These are phyloP conservation scores for Aspergillus thermomutatus DNA, from an alignment of 2,329 filamentous ascomycete species.

Conservation along the genomic window DNA sequence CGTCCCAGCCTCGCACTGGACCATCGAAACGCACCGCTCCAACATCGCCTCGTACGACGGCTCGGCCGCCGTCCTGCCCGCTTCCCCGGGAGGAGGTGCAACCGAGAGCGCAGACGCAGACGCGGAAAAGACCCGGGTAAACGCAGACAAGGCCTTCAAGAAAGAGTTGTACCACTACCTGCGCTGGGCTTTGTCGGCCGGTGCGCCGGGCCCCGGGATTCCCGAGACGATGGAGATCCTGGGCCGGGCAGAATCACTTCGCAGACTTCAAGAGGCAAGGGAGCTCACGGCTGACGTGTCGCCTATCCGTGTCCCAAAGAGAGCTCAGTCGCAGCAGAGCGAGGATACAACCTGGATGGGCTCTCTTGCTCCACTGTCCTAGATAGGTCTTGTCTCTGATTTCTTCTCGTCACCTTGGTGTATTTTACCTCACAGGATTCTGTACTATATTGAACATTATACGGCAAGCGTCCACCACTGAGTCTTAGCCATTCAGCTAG, in stretches of 20 bases:
- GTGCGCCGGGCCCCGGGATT: constrained; percentile 52
- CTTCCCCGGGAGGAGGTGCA: background rate
- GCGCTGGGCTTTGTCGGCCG: constrained; percentile 54
- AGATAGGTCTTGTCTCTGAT: background rate
- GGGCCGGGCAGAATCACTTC: constrained; percentile 50
- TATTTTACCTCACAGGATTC: background rate
- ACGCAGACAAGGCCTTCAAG: constrained; percentile 36
- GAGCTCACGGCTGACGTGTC: constrained; percentile 23
- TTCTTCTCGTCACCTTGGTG: background rate
- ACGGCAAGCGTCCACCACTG: too few species aligned
- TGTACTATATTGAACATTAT: background rate
- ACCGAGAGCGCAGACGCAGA: constrained; percentile 19
- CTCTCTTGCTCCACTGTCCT: constrained; percentile 23
- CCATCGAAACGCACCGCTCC: constrained; percentile 33
- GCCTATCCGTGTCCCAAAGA: constrained; percentile 1
- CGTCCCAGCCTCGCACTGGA: constrained; percentile 42
- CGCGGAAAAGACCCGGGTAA: constrained; percentile 12
- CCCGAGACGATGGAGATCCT: constrained; percentile 54
- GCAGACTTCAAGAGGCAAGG: constrained; percentile 43
- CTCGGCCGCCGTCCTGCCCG: constrained; percentile 10
- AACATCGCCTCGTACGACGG: constrained; percentile 39
- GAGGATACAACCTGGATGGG: constrained; percentile 34
- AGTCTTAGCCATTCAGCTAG: background rate
- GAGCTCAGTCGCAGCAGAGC: background rate
- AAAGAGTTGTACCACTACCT: constrained; percentile 54